Evolutionary conservation across 1,284 basidiomycete species (phyloP), one percentile per base, ranked within the genome.

Genomic region (Rhodotorula sp.): DNA sequence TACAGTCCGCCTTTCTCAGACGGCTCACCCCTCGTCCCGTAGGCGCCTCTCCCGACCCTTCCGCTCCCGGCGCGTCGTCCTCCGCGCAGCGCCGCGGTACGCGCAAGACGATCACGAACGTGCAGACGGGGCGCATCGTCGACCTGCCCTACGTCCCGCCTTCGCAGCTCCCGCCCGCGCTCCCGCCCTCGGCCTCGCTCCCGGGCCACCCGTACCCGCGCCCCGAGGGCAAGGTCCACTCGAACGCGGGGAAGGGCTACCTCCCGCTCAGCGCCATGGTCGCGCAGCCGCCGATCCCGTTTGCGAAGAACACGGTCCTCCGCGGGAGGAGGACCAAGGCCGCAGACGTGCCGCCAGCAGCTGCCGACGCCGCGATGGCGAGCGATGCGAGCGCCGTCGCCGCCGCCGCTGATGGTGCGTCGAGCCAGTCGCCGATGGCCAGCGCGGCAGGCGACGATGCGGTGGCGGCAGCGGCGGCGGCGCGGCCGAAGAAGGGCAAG

Each of bases 231-330:
- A 44, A 45, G n/a, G 17, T 42, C 42, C 54, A 53, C 34, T 52
- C 56, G 41, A 67, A 62, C 44, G 58, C 64, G 3, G 59, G 57
- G 10, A 52, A 48, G 21, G 54, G 61, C 21, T 72, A 54, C 59
- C 63, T 74, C 21, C 67, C 67, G n/a, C 45, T 41, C n/a, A 23
- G 45, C 8, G 70, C 70, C 3, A 52, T 72, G 25, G 73, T 74
- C 42, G 25, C 50, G 34, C 48, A 69, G n/a, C 70, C 70, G 17
- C 74, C 74, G 14, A 66, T 71, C 55, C 74, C 68, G 27, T 70
- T 73, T 49, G 21, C 25, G 21, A 55, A 52, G n/a, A 64, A 68
- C 59, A 64, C 71, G 41, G 66, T 76, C 55, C 65, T 76, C 12
- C 66, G 73, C 41, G 73, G 75, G 10, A 54, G 75, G 7, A 34